These are phyloP conservation scores for Bisporella sp. DNA, from an alignment of 2,329 filamentous ascomycete genomes.

Conservation along the genomic window DNA sequence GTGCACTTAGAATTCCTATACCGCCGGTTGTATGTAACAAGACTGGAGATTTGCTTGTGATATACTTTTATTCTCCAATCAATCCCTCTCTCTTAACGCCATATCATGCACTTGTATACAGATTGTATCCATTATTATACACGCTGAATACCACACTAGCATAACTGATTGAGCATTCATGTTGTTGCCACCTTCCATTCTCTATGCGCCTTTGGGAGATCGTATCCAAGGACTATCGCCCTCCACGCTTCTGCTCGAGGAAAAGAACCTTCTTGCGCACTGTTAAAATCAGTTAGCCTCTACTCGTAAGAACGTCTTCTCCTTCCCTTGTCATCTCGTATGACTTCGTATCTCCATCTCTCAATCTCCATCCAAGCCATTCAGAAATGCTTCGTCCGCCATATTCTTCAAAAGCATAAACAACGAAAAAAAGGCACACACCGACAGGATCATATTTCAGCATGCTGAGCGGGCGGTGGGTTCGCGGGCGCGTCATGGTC, in stretches of 20 bases:
- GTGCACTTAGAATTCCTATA: no score
- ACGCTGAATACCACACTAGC: no score
- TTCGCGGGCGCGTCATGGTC: conserved; percentile 76
- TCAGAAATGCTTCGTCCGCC: not conserved
- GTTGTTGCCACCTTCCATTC: no score
- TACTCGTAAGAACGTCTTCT: not conserved
- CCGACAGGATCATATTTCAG: conserved; percentile 97
- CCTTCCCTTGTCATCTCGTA: not conserved
- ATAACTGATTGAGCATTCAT: no score
- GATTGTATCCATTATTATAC: no score
- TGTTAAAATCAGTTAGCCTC: conserved; percentile 31
- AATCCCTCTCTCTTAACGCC: no score
- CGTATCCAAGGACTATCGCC: conserved; percentile 36
- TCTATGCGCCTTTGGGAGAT: no score
- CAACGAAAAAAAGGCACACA: conserved; percentile 31
- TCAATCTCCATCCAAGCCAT: not conserved
- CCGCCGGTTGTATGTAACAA: no score
- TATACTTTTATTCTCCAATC: no score
- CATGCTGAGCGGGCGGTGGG: conserved; percentile 84
- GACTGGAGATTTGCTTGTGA: no score
- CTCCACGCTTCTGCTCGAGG: conserved; percentile 81
- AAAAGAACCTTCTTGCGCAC: conserved; percentile 95
- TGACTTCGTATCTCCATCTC: not conserved
- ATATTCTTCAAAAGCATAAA: not conserved
- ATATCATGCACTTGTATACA: no score